Percentiles rank a stretch among this genome's conserved stretches.
Evolutionary conservation across 2,329 filamentous ascomycete species (phyloP).

Genomic region (Phialophora chinensis): DNA sequence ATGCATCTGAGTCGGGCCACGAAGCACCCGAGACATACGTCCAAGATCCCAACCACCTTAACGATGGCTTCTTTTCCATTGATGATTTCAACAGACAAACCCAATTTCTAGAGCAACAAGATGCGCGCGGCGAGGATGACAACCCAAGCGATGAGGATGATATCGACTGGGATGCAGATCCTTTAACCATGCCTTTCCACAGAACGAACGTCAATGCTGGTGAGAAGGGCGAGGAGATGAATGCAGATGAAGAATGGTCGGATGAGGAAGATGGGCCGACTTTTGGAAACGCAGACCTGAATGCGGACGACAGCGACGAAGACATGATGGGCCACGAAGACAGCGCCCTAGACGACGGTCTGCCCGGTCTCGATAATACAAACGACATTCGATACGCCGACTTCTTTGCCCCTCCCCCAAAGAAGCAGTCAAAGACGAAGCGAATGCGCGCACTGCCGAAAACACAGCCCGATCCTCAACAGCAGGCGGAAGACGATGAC

Average conservation of each 20-base stretch:
- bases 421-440: slow-evolving; percentile 68
- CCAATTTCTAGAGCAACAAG: slow-evolving; percentile 85
- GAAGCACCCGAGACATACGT: slow-evolving; percentile 62
- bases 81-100: slow-evolving; percentile 96
- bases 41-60: slow-evolving; percentile 81
- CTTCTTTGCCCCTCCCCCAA: slow-evolving; percentile 86
- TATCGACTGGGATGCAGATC: slow-evolving; percentile 85
- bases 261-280: slow-evolving; percentile 80
- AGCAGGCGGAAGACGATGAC: slow-evolving; percentile 47
- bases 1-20: slow-evolving; percentile 39
- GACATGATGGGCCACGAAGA: slow-evolving; percentile 57
- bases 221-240: slow-evolving; percentile 38
- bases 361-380: slow-evolving; percentile 69
- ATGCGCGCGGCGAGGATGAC: slow-evolving; percentile 74
- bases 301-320: slow-evolving; percentile 72
- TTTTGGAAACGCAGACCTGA: slow-evolving; percentile 78
- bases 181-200: slow-evolving; percentile 54
- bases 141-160: slow-evolving; percentile 84
- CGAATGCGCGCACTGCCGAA: slow-evolving; percentile 61
- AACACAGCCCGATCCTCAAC: slow-evolving; percentile 56
- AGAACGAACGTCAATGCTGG: slow-evolving; percentile 40
- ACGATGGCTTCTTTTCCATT: slow-evolving; percentile 97
- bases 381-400: slow-evolving; percentile 91
- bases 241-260: slow-evolving; percentile 58
- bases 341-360: slow-evolving; percentile 62